Evolutionary conservation across 495 filamentous ascomycete species (phyloP), one percentile per base, ranked within the genome.

Genomic region (Penicillium bovifimosum): DNA sequence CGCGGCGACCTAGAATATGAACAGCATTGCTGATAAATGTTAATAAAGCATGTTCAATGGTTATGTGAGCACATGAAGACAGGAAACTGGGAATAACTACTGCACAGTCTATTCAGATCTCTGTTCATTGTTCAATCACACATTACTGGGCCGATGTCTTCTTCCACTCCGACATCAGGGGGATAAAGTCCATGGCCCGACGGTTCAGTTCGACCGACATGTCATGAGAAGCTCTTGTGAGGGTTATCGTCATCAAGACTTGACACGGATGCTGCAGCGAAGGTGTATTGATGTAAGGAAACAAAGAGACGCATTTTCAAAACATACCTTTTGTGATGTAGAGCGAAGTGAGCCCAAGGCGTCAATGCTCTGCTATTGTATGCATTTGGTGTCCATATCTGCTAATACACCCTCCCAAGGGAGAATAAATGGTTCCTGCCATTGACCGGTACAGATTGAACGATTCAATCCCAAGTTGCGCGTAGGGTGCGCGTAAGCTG

Each of bases 51-150:
- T 1, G 14, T 33, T 13, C 29, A 39, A 31, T 4, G 31, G 44
- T 16, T 9, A 16, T 29, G 13, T 29, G 27, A 39, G 28, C 27
- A 8, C 16, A 51, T n/a, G 10, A 31, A n/a, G 18, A 41, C 11
- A 43, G 24, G 33, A 9, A 33, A 4, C 53, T 41, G n/a, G 28
- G n/a, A 39, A 29, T 14, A 9, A 11, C 16, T 8, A 38, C 48
- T 52, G 38, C 16, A 28, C 10, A 56, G 54, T 60, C 62, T 58
- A 64, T 69, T 43, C 52, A 65, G 68, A 75, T 75, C 60, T 75
- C 72, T 75, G 72, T 75, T 74, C 71, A 57, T 62, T 50, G 62
- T 64, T 69, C 70, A 71, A 66, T 70, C 72, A 72, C 52, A 33
- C 63, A 67, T 57, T 36, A 52, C 26, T 45, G 36, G 26, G 31